Percentiles rank a stretch among this genome's conserved stretches.
Evolutionary conservation across 164 flowering plant species (phyloP).

Genomic region (Malania oleifera): DNA sequence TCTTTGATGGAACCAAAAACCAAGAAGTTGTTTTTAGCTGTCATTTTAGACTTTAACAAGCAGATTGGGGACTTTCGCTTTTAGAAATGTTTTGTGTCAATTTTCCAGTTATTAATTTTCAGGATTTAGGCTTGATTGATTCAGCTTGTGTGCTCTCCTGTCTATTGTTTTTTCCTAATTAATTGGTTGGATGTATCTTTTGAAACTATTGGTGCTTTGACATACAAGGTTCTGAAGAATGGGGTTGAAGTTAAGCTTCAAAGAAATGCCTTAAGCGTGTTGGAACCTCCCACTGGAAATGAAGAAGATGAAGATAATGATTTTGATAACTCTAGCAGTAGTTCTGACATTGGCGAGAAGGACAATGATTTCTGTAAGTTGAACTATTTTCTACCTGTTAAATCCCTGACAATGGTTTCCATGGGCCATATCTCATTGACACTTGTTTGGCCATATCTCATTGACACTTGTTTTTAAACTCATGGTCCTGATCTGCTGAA

Average conservation of each 20-base stretch:
- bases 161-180: not conserved
- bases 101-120: too few species aligned
- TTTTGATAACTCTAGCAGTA: conserved; percentile 39
- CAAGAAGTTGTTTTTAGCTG: too few species aligned
- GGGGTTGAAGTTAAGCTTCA: conserved; percentile 93
- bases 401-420: too few species aligned
- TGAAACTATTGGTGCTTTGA: not conserved
- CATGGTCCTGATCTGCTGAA: not conserved
- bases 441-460: not conserved
- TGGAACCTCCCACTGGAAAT: conserved; percentile 83
- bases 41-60: too few species aligned
- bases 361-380: conserved; percentile 54
- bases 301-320: conserved; percentile 67
- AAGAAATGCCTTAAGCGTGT: conserved; percentile 86
- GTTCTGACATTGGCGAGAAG: conserved; percentile 48
- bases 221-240: conserved; percentile 72
- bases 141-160: not conserved
- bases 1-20: too few species aligned
- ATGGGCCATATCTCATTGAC: not conserved
- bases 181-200: not conserved
- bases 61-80: too few species aligned
- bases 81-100: too few species aligned
- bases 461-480: not conserved
- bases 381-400: not conserved
- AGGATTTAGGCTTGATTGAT: too few species aligned